Evolutionary conservation across 2,329 filamentous ascomycete species (phyloP).

Genomic region (Cytospora piceae): DNA sequence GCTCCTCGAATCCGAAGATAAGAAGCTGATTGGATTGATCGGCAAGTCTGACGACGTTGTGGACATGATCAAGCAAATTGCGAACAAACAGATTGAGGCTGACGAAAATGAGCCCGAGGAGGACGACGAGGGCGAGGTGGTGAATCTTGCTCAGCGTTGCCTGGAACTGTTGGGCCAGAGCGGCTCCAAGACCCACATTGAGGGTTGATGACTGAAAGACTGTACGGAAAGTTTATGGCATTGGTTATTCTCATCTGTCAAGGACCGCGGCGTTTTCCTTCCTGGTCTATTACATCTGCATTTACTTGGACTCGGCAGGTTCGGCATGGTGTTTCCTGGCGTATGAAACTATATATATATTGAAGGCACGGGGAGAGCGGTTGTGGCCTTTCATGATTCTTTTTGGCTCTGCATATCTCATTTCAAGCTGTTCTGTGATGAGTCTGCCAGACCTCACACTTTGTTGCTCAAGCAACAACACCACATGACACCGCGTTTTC

Average conservation of each 20-base stretch:
- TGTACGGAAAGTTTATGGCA: constrained; percentile 23
- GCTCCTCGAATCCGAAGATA: constrained; percentile 92
- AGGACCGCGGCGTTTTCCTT: constrained; percentile 31
- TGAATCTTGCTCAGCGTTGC: constrained; percentile 86
- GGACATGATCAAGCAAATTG: constrained; percentile 87
- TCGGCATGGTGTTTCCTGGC: constrained; percentile 49
- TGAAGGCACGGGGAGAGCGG: constrained; percentile 28
- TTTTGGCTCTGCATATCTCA: constrained; percentile 31
- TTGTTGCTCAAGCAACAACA: constrained; percentile 10
- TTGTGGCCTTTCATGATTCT: constrained; percentile 32
- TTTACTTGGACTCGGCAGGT: constrained; percentile 43
- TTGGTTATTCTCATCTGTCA: constrained; percentile 26
- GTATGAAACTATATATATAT: constrained; percentile 41
- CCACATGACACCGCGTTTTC: constrained; percentile 15
- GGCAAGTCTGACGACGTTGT: constrained; percentile 90
- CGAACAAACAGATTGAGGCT: constrained; percentile 84
- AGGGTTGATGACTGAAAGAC: constrained; percentile 17
- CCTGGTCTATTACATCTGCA: constrained; percentile 40
- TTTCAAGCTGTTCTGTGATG: constrained; percentile 20
- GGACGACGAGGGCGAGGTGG: constrained; percentile 90
- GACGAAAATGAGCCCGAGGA: constrained; percentile 87
- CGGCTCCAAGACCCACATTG: constrained; percentile 75
- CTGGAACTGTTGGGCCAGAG: constrained; percentile 81
- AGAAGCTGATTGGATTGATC: constrained; percentile 84
- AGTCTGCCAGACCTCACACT: constrained; percentile 17